Percentiles rank a stretch among this genome's conserved stretches.
phyloP scores from a whole-genome alignment of 176 grass and related monocot genomes.

The Oryza officinalis region DNA sequence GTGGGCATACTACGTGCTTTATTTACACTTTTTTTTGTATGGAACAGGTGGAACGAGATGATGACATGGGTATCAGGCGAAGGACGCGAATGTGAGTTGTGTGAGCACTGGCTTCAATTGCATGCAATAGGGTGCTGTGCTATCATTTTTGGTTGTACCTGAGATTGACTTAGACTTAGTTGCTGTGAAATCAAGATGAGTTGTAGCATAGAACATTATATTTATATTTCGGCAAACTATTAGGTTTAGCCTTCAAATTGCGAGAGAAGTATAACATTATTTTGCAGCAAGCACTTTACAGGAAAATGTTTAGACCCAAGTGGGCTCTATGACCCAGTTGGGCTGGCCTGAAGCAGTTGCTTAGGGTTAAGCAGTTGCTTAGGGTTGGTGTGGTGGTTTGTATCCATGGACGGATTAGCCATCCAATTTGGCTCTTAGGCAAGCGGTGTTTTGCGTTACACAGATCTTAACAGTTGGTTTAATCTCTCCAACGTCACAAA shows the following conservation, averaged over 20 bases:
- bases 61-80: conserved; percentile 26
- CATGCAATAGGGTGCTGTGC: background rate
- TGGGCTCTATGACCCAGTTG: background rate
- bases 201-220: background rate
- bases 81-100: conserved; percentile 25
- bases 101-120: background rate
- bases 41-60: conserved; percentile 46
- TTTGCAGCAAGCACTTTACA: background rate
- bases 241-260: background rate
- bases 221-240: background rate
- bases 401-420: background rate
- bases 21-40: background rate
- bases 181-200: background rate
- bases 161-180: background rate
- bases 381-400: too few species aligned
- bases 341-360: background rate
- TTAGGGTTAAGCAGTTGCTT: background rate
- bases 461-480: too few species aligned
- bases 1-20: background rate
- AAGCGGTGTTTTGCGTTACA: too few species aligned
- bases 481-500: too few species aligned
- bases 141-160: conserved; percentile 14
- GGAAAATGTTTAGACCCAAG: background rate
- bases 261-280: background rate
- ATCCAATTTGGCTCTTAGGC: background rate